phyloP scores from a whole-genome alignment of 441 rosid genomes.

The Francoa sonchifolia region DNA sequence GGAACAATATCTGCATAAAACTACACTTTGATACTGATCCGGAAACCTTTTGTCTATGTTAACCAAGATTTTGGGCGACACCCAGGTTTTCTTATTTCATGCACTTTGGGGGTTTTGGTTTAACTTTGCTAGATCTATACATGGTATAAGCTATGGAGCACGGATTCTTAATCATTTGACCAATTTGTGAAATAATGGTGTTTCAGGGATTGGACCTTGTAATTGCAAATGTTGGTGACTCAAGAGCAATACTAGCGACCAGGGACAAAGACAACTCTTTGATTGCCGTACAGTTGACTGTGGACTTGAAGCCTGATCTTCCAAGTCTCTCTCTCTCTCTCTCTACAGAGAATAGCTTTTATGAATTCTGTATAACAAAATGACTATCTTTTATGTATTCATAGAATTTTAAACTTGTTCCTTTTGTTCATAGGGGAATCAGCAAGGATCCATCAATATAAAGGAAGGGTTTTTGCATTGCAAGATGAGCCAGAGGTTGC shows the following conservation, averaged over 20 bases:
- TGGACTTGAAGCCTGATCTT: slow-evolving; percentile 70
- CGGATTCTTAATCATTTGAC: slow-evolving; percentile 7
- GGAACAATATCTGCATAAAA: too few relatives aligned
- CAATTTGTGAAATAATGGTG: slow-evolving; percentile 11
- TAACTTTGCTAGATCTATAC: slow-evolving; percentile 1
- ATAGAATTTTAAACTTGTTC: slow-evolving; percentile 6
- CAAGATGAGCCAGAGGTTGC: slow-evolving; percentile 80
- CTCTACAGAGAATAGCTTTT: slow-evolving; percentile 3
- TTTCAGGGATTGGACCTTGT: slow-evolving; percentile 47
- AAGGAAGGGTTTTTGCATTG: slow-evolving; percentile 69
- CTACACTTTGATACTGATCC: too few relatives aligned
- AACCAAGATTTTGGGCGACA: not conserved
- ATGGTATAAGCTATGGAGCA: too few relatives aligned
- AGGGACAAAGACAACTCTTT: slow-evolving; percentile 42
- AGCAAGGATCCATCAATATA: slow-evolving; percentile 55
- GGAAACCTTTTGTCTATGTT: not conserved
- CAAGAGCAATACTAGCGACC: slow-evolving; percentile 59
- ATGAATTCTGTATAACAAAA: not conserved
- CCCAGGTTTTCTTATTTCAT: not conserved
- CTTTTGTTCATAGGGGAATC: slow-evolving; percentile 40
- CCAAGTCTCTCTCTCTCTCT: slow-evolving; percentile 38
- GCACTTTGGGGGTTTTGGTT: slow-evolving; percentile 1
- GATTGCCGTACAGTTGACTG: slow-evolving; percentile 43
- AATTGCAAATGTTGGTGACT: slow-evolving; percentile 59
- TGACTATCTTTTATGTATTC: slow-evolving; percentile 1